phyloP scores from a whole-genome alignment of 2,329 filamentous ascomycete species.

The Atkinsonella texensis region DNA sequence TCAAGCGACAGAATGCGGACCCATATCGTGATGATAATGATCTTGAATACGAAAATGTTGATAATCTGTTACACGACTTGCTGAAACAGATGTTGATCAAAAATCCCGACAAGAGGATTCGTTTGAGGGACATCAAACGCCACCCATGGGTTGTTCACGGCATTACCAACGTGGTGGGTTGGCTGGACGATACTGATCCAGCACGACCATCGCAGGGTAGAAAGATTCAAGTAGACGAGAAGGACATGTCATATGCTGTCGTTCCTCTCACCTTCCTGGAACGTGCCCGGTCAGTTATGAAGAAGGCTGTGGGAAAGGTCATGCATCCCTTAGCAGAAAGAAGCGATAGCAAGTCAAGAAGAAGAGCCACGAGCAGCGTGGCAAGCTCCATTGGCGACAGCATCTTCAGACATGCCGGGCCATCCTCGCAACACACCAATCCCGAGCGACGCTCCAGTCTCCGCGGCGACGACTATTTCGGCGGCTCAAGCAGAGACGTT shows the following conservation, averaged over 20 bases:
- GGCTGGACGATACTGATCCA: conserved; percentile 93
- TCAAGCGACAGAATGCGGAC: conserved; percentile 45
- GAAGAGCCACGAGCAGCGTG: conserved; percentile 48
- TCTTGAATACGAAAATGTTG: conserved; percentile 74
- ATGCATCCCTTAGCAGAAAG: conserved; percentile 49
- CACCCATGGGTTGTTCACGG: conserved; percentile 84
- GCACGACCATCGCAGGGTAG: conserved; percentile 64
- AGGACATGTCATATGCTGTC: conserved; percentile 81
- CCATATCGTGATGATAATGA: conserved; percentile 68
- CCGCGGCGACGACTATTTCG: conserved; percentile 43
- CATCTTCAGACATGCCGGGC: conserved; percentile 29
- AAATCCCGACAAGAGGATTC: conserved; percentile 79
- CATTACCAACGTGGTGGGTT: conserved; percentile 59
- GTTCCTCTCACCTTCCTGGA: conserved; percentile 81
- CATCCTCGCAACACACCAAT: conserved; percentile 41
- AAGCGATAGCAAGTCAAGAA: conserved; percentile 40
- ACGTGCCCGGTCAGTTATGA: conserved; percentile 67
- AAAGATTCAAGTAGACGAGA: conserved; percentile 83
- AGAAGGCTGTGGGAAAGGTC: conserved; percentile 52
- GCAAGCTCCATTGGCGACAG: conserved; percentile 52
- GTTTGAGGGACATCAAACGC: conserved; percentile 81
- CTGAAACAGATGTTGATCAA: conserved; percentile 72
- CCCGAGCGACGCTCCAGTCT: conserved; percentile 42
- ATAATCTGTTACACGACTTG: conserved; percentile 68
- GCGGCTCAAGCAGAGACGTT: conserved; percentile 25